Conservation (phyloP, 306 rosid genomes). For the Mimosa bimucronata region DNA sequence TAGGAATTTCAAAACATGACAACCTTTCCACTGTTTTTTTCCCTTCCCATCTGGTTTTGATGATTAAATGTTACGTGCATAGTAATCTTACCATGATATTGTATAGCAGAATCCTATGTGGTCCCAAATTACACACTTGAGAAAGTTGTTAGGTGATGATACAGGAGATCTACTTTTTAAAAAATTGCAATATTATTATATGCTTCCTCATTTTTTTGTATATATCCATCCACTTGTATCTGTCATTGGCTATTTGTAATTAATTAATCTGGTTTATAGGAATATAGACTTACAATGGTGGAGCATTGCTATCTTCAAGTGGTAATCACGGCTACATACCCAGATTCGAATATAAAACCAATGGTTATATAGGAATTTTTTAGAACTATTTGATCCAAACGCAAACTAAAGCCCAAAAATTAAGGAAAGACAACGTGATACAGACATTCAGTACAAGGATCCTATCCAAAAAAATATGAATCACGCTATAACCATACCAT, state of each 20-base stretch:
- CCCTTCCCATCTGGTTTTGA: not conserved
- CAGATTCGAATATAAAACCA: too few species aligned
- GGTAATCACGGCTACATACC: too few species aligned
- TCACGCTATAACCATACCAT: not conserved
- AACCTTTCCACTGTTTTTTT: not conserved
- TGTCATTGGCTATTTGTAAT: too few species aligned
- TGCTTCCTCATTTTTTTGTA: slow-evolving; percentile 3
- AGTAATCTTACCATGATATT: not conserved
- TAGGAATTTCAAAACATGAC: not conserved
- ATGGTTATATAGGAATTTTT: too few species aligned
- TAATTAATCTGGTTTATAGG: too few species aligned
- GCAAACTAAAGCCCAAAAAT: not conserved
- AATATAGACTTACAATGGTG: too few species aligned
- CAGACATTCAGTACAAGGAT: not conserved
- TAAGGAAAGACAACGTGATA: not conserved
- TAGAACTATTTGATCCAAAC: too few species aligned
- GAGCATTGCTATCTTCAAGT: too few species aligned
- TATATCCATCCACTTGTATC: too few species aligned
- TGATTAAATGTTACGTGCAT: not conserved
- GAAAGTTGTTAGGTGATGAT: slow-evolving; percentile 20
- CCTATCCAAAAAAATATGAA: not conserved
- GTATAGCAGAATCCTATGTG: slow-evolving; percentile 1
- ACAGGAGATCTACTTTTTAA: not conserved
- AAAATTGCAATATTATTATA: not conserved
- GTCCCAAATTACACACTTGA: slow-evolving; percentile 24